Evolutionary conservation across 2,329 filamentous ascomycete genomes (phyloP).

Genomic region (Aspergillus sp.): DNA sequence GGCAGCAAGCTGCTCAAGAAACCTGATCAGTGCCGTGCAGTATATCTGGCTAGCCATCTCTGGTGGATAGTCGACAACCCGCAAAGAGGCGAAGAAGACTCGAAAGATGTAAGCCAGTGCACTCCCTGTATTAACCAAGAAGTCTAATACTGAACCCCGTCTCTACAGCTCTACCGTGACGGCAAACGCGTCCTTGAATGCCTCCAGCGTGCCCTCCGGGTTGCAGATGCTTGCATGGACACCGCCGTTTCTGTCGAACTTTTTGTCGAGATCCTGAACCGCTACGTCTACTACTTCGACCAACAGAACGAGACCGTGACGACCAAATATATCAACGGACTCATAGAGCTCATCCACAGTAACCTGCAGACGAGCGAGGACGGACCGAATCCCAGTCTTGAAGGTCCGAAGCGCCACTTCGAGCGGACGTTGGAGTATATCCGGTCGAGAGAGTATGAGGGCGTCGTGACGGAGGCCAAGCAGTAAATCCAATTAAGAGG

Average conservation of each 20-base stretch:
- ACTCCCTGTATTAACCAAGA: neutral
- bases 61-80: constrained; percentile 93
- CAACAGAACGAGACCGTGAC: constrained; percentile 98
- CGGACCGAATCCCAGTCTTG: constrained; percentile 60
- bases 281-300: constrained; percentile 99
- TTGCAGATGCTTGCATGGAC: constrained; percentile 98
- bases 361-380: constrained; percentile 77
- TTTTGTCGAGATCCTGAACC: constrained; percentile 95
- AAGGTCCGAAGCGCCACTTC: constrained; percentile 89
- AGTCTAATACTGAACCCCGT: constrained; percentile 3
- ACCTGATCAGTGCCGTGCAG: constrained; percentile 92
- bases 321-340: constrained; percentile 92
- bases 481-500: constrained; percentile 17
- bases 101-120: constrained; percentile 57
- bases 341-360: constrained; percentile 96
- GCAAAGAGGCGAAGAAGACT: constrained; percentile 68
- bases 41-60: constrained; percentile 90
- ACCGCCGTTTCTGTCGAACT: constrained; percentile 93
- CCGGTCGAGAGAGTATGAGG: constrained; percentile 81
- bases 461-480: constrained; percentile 64
- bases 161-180: constrained; percentile 75
- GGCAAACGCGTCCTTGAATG: constrained; percentile 96
- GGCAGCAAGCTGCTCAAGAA: constrained; percentile 96
- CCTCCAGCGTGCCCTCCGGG: constrained; percentile 84
- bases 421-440: constrained; percentile 93